Conservation (phyloP, 768 basidiomycete species). For the Mycena metata region DNA sequence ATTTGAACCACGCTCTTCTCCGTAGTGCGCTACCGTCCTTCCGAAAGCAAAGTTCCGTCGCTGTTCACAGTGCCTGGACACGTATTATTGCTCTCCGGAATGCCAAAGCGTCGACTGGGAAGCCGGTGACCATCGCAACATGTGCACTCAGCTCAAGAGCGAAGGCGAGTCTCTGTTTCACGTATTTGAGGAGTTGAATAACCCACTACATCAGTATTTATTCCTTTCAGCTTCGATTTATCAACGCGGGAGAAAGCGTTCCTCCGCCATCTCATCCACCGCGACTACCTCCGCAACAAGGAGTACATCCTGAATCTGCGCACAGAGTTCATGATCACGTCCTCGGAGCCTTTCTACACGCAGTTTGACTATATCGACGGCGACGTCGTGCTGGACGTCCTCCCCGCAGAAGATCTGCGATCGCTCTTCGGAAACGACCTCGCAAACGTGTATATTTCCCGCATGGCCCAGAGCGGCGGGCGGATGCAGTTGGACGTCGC, state of each 20-base stretch:
- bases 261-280: slow-evolving; percentile 5
- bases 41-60: slow-evolving; percentile 3
- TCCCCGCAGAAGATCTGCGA: not conserved
- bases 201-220: not conserved
- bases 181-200: not conserved
- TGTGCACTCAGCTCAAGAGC: not conserved
- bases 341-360: not conserved
- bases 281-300: not conserved
- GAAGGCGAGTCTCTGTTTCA: not conserved
- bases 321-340: not conserved
- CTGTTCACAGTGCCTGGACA: not conserved
- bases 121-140: not conserved
- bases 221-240: not conserved
- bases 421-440: not conserved
- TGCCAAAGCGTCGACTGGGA: slow-evolving; percentile 5
- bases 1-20: not conserved
- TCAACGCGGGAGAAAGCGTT: not conserved
- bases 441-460: slow-evolving; percentile 1
- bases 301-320: not conserved
- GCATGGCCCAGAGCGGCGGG: not conserved
- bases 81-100: not conserved
- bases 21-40: not conserved
- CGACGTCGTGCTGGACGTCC: not conserved
- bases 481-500: slow-evolving; percentile 7
- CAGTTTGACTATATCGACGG: not conserved